A percentile compares a stretch with the other conserved stretches of the same genome.
phyloP scores from a whole-genome alignment of 2,329 filamentous ascomycete species.

The Nothophaeocryptopus gaeumannii region DNA sequence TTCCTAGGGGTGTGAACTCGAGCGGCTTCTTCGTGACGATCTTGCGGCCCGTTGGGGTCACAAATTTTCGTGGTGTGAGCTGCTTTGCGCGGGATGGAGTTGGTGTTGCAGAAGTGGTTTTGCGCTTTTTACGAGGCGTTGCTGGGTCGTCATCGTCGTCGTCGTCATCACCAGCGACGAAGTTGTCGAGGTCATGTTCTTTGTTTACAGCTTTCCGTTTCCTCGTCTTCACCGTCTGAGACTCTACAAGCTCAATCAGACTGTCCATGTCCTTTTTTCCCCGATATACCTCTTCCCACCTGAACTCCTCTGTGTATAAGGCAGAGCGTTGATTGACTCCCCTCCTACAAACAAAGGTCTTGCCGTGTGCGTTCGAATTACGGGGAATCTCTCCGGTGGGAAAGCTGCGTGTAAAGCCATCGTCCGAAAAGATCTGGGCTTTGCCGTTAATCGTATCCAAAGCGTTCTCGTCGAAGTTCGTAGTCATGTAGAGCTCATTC shows the following conservation, averaged over 20 bases:
- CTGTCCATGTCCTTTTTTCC: slow-evolving; percentile 64
- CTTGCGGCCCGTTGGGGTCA: slow-evolving; percentile 64
- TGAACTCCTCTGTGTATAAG: slow-evolving; percentile 87
- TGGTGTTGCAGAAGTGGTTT: slow-evolving; percentile 45
- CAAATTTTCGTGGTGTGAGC: slow-evolving; percentile 52
- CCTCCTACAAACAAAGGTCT: slow-evolving; percentile 83
- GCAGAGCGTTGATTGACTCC: slow-evolving; percentile 86
- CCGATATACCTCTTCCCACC: slow-evolving; percentile 81
- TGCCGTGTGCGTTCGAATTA: slow-evolving; percentile 71
- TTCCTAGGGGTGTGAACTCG: slow-evolving; percentile 93
- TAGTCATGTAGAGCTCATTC: slow-evolving; percentile 90
- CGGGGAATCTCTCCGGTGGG: slow-evolving; percentile 73
- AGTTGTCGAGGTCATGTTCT: slow-evolving; percentile 43
- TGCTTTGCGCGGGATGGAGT: slow-evolving; percentile 45
- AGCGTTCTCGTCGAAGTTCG: slow-evolving; percentile 82
- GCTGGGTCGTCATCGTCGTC: slow-evolving; percentile 38
- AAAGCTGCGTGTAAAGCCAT: slow-evolving; percentile 65
- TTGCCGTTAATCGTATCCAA: slow-evolving; percentile 87
- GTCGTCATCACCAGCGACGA: slow-evolving; percentile 44
- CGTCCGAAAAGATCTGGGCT: slow-evolving; percentile 72
- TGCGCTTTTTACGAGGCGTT: slow-evolving; percentile 50
- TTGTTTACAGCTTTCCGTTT: slow-evolving; percentile 43
- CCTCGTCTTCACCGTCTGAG: slow-evolving; percentile 69
- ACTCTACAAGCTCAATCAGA: slow-evolving; percentile 66
- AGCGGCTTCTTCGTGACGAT: slow-evolving; percentile 81